Percentiles rank a stretch among this genome's conserved stretches.
These are phyloP conservation scores for Epichloe brachyelytri DNA, from an alignment of 2,329 filamentous ascomycete genomes.

Conservation along the genomic window DNA sequence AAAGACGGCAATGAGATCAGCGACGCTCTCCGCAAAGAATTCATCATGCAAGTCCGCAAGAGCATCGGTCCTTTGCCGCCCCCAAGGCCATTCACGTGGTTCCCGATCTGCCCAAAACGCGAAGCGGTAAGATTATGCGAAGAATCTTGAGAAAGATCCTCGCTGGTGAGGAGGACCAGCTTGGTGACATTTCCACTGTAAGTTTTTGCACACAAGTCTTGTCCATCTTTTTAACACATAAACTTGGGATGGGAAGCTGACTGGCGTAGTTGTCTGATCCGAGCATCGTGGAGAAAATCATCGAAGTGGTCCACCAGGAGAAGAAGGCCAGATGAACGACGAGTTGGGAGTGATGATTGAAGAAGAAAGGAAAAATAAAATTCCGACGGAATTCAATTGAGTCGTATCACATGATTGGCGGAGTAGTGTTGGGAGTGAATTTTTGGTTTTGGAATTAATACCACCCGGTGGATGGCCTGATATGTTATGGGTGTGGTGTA, in stretches of 20 bases:
- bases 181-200: slow-evolving; percentile 87
- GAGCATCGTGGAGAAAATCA: slow-evolving; percentile 79
- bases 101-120: slow-evolving; percentile 89
- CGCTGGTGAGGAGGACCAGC: slow-evolving; percentile 90
- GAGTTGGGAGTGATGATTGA: background rate
- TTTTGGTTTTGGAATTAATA: no score
- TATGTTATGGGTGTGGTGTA: no score
- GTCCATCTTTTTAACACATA: background rate
- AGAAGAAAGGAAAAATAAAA: background rate
- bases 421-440: background rate
- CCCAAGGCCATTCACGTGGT: slow-evolving; percentile 89
- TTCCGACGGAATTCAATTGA: no score
- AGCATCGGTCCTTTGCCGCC: slow-evolving; percentile 91
- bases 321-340: slow-evolving; percentile 25
- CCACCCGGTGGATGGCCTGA: no score
- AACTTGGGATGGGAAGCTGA: background rate
- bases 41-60: slow-evolving; percentile 89
- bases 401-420: background rate
- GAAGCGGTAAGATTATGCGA: slow-evolving; percentile 98
- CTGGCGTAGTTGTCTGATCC: slow-evolving; percentile 70
- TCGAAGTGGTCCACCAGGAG: slow-evolving; percentile 58
- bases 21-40: slow-evolving; percentile 81
- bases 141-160: slow-evolving; percentile 94
- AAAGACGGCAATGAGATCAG: slow-evolving; percentile 68
- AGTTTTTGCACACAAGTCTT: slow-evolving; percentile 18